Conservation (phyloP, 2,329 filamentous ascomycete genomes). For the Fusarium sp. region DNA sequence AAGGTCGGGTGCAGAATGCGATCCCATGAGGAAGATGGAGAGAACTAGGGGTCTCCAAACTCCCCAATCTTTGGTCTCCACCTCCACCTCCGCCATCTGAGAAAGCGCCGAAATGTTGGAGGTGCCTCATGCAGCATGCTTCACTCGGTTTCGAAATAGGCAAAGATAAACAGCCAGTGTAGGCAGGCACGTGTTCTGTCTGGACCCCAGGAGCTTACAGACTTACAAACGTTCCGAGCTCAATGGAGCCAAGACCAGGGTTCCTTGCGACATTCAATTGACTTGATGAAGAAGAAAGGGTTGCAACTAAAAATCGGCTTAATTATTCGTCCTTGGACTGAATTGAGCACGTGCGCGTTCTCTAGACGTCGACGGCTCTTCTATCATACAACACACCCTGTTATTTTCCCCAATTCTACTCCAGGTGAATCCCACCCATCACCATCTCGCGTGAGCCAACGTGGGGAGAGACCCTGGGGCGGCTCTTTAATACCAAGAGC, state of each 20-base stretch:
- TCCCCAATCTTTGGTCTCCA: slow-evolving; percentile 31
- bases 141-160: slow-evolving; percentile 19
- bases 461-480: slow-evolving; percentile 42
- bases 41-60: slow-evolving; percentile 30
- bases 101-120: slow-evolving; percentile 18
- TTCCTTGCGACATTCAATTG: slow-evolving; percentile 21
- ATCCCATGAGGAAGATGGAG: slow-evolving; percentile 24
- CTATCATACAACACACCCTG: slow-evolving; percentile 19
- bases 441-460: slow-evolving; percentile 46
- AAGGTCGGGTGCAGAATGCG: slow-evolving; percentile 14
- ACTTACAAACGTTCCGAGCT: slow-evolving; percentile 11
- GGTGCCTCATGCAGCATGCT: slow-evolving; percentile 10
- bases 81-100: slow-evolving; percentile 36
- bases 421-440: slow-evolving; percentile 47
- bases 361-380: slow-evolving; percentile 27
- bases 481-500: slow-evolving; percentile 32
- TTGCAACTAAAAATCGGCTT: slow-evolving; percentile 25
- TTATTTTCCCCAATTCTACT: slow-evolving; percentile 29
- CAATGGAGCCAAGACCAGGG: slow-evolving; percentile 18
- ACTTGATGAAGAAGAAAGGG: slow-evolving; percentile 14
- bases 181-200: slow-evolving; percentile 47
- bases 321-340: slow-evolving; percentile 35
- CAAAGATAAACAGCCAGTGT: slow-evolving; percentile 39
- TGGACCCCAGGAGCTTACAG: slow-evolving; percentile 26
- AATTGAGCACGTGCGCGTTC: slow-evolving; percentile 47